Base-by-base conservation (phyloP, 116 monocot species). In the Thalassia testudinum region DNA sequence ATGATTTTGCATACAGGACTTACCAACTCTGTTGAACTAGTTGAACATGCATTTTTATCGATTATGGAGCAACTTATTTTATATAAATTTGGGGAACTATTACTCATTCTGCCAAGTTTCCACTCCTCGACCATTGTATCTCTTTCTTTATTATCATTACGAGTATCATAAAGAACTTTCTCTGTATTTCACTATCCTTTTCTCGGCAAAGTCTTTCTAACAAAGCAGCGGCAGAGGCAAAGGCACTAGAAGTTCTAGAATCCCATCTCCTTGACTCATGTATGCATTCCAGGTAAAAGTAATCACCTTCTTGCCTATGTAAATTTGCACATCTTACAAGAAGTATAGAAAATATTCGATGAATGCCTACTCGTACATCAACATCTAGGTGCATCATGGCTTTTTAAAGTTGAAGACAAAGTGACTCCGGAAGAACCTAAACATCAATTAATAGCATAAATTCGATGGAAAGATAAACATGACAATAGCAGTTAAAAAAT, bases 311-410 rank as follows among this genome's bases (percentile, higher is more conserved):
- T 59, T 74, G 64, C 53, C 64, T 76, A 49, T 68, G 68, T 68
- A 65, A 63, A 57, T 47, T 60, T 47, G 66, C 54, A 43, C 57
- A 66, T n/a, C n/a, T n/a, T n/a, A n/a, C n/a, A n/a, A n/a, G n/a
- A n/a, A n/a, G n/a, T n/a, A n/a, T n/a, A n/a, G n/a, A n/a, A n/a
- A n/a, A n/a, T n/a, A n/a, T n/a, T n/a, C n/a, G n/a, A n/a, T n/a
- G n/a, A n/a, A n/a, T n/a, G n/a, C n/a, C n/a, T n/a, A n/a, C n/a
- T n/a, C n/a, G n/a, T n/a, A n/a, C n/a, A n/a, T n/a, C n/a, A 50
- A 67, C 58, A 74, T 95, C 88, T 47, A 84, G 76, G 69, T 95
- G 95, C 64, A 87, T 72, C 95, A 88, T 88, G 20, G 73, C 62
- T 57, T 85, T 88, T 43, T 87, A 28, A 57, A 95, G 71, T 45